phyloP scores from a whole-genome alignment of 169 alveolate genomes.

The Plasmodium fragile region DNA sequence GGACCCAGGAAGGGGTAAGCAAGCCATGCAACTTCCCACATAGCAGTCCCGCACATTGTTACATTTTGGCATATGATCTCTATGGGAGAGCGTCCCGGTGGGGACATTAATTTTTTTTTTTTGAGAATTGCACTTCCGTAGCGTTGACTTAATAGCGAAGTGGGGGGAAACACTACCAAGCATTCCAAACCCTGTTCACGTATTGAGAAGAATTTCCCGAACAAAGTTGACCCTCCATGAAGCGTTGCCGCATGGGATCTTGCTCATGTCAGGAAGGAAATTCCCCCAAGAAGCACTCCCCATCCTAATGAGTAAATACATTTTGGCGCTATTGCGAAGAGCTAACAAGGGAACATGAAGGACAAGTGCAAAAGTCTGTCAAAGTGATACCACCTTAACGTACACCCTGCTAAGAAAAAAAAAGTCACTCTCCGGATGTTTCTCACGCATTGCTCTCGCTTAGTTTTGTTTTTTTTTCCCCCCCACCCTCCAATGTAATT shows the following conservation, averaged over 20 bases:
- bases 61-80: background rate
- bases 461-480: background rate
- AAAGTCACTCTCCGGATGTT: background rate
- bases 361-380: background rate
- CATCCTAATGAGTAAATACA: background rate
- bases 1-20: background rate
- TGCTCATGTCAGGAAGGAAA: background rate
- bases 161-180: background rate
- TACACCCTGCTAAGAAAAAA: background rate
- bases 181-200: background rate
- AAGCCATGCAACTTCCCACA: background rate
- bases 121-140: background rate
- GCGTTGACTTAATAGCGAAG: background rate
- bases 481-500: background rate
- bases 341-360: background rate
- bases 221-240: background rate
- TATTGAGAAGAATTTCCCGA: background rate
- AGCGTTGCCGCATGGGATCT: background rate
- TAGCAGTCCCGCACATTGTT: background rate
- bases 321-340: background rate
- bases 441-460: background rate
- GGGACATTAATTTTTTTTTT: background rate
- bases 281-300: background rate
- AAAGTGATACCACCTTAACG: background rate
- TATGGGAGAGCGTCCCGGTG: background rate